phyloP scores from a whole-genome alignment of 805 yeast species.

The Ogataea methylovora region DNA sequence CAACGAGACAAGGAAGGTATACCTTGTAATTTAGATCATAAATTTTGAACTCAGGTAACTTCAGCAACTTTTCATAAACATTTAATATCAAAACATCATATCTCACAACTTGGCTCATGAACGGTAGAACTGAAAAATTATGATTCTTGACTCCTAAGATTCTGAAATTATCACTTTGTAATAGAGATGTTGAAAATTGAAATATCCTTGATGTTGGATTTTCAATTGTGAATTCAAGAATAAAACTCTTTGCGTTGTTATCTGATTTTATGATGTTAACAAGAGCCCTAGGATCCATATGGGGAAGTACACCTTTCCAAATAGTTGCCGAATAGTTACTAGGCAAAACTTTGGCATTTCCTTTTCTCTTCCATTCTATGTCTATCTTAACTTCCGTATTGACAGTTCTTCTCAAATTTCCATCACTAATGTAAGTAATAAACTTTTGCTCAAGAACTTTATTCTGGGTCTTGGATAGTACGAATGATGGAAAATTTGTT shows the following conservation, averaged over 20 bases:
- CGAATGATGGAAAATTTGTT: too few species aligned
- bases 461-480: too few species aligned
- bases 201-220: slow-evolving; percentile 70
- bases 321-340: slow-evolving; percentile 28
- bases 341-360: too few species aligned
- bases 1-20: slow-evolving; percentile 44
- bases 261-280: slow-evolving; percentile 25
- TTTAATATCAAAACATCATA: slow-evolving; percentile 21
- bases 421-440: too few species aligned
- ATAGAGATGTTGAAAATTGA: slow-evolving; percentile 35
- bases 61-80: slow-evolving; percentile 16
- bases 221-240: slow-evolving; percentile 49
- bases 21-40: slow-evolving; percentile 66
- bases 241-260: slow-evolving; percentile 15
- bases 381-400: too few species aligned
- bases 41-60: slow-evolving; percentile 56
- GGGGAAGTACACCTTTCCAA: slow-evolving; percentile 50
- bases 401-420: too few species aligned
- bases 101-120: slow-evolving; percentile 37
- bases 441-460: too few species aligned
- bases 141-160: slow-evolving; percentile 22
- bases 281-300: slow-evolving; percentile 64
- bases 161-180: slow-evolving; percentile 15
- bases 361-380: background rate
- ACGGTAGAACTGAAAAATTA: slow-evolving; percentile 54